A percentile compares a stretch with the other conserved stretches of the same genome.
Evolutionary conservation across 2,329 filamentous ascomycete genomes (phyloP).

Genomic region (Hypoxylon sp.): DNA sequence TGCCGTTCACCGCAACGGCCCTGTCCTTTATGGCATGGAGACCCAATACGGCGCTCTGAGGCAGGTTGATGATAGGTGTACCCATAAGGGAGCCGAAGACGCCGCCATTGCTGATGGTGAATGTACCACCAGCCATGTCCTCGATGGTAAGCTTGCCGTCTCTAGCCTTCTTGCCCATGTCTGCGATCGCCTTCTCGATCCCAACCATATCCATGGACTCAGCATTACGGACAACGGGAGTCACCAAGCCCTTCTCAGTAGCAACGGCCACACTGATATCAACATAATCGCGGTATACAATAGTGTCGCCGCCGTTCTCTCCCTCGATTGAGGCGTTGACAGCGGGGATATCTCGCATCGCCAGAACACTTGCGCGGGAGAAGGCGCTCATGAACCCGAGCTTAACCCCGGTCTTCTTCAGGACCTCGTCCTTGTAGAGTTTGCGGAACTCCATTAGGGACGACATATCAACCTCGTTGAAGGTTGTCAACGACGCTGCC

Average conservation of each 20-base stretch:
- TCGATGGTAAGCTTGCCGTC: slow-evolving; percentile 98
- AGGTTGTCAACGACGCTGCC: slow-evolving; percentile 95
- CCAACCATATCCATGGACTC: slow-evolving; percentile 89
- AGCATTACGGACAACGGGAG: slow-evolving; percentile 93
- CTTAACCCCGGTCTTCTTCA: slow-evolving; percentile 97
- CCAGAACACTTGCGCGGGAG: slow-evolving; percentile 87
- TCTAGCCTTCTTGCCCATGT: slow-evolving; percentile 96
- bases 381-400: slow-evolving; percentile 99
- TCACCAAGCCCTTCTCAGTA: slow-evolving; percentile 97
- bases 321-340: slow-evolving; percentile 99
- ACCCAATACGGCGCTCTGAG: slow-evolving; percentile 91
- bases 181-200: slow-evolving; percentile 92
- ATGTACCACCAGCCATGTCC: slow-evolving; percentile 98
- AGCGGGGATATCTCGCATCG: slow-evolving; percentile 93
- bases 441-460: slow-evolving; percentile 97
- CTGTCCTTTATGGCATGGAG: slow-evolving; percentile 98
- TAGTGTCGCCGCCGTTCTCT: slow-evolving; percentile 93
- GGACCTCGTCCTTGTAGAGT: slow-evolving; percentile 94
- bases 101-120: slow-evolving; percentile 97
- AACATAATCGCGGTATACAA: slow-evolving; percentile 98
- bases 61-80: slow-evolving; percentile 97
- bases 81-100: slow-evolving; percentile 98
- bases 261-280: slow-evolving; percentile 98
- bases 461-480: slow-evolving; percentile 99
- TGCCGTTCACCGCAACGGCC: slow-evolving; percentile 89